Evolutionary conservation across 202 grass and related monocot genomes (phyloP).

Genomic region (Hordeum pubiflorum): DNA sequence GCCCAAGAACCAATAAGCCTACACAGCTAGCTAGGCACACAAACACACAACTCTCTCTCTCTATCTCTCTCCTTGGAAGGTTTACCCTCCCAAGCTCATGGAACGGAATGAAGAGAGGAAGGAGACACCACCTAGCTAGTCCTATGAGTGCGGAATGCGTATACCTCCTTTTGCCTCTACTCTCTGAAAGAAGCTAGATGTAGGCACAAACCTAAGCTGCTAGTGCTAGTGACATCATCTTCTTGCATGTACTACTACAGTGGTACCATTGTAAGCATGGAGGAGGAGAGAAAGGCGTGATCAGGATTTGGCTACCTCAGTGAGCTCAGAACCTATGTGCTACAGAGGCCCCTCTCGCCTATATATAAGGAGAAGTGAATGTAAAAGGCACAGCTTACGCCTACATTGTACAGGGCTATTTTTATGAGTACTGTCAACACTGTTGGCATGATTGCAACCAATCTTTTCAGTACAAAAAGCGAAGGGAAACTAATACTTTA

Average conservation of each 20-base stretch:
- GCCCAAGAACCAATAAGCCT: not conserved
- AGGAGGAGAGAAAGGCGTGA: constrained; percentile 29
- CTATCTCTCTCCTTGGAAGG: not conserved
- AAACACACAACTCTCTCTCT: not conserved
- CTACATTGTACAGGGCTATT: constrained; percentile 38
- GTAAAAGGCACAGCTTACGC: constrained; percentile 24
- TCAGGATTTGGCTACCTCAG: constrained; percentile 20
- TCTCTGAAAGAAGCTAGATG: constrained; percentile 18
- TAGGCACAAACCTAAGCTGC: constrained; percentile 28
- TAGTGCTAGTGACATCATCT: not conserved
- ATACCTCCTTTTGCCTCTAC: constrained; percentile 1
- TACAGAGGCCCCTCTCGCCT: constrained; percentile 30
- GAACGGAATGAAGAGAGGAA: constrained; percentile 5
- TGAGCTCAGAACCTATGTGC: constrained; percentile 5
- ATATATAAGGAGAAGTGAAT: constrained; percentile 54
- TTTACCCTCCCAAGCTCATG: not conserved
- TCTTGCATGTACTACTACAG: constrained; percentile 40
- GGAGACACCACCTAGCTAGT: not conserved
- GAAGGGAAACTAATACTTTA: not conserved
- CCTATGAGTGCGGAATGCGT: not conserved
- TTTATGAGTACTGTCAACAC: constrained; percentile 14
- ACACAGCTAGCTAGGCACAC: not conserved
- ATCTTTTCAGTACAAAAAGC: constrained; percentile 18
- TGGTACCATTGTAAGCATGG: constrained; percentile 35
- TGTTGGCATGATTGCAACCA: constrained; percentile 35